A percentile compares a stretch with the other conserved stretches of the same genome.
Evolutionary conservation across 257 asterid genomes (phyloP).

Genomic region (Vinca minor): DNA sequence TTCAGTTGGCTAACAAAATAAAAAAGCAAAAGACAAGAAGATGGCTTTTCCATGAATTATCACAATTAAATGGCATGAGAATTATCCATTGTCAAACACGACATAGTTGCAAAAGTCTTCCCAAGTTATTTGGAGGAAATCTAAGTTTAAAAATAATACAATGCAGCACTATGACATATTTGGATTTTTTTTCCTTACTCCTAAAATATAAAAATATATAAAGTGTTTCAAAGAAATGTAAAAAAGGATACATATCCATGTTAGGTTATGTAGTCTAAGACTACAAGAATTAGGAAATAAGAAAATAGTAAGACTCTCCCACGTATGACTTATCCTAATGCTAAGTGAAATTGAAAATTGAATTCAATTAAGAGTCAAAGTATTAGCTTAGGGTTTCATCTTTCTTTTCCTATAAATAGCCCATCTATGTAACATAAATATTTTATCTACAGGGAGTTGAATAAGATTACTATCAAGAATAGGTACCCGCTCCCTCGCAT

Average conservation of each 20-base stretch:
- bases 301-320: too few relatives aligned
- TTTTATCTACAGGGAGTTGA: too few relatives aligned
- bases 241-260: constrained; percentile 12
- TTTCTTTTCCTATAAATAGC: too few relatives aligned
- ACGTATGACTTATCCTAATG: too few relatives aligned
- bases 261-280: too few relatives aligned
- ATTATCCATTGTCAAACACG: background rate
- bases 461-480: too few relatives aligned
- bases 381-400: too few relatives aligned
- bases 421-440: too few relatives aligned
- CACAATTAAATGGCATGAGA: background rate
- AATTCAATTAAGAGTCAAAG: too few relatives aligned
- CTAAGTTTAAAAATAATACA: background rate
- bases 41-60: background rate
- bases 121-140: background rate
- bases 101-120: background rate
- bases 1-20: background rate
- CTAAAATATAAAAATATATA: background rate
- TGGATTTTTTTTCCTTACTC: background rate
- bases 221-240: background rate
- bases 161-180: background rate
- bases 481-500: too few relatives aligned
- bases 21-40: background rate
- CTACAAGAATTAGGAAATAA: too few relatives aligned
- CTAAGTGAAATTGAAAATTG: too few relatives aligned